Conservation (phyloP, 106 monocot genomes). For the Dendrobium huoshanense region DNA sequence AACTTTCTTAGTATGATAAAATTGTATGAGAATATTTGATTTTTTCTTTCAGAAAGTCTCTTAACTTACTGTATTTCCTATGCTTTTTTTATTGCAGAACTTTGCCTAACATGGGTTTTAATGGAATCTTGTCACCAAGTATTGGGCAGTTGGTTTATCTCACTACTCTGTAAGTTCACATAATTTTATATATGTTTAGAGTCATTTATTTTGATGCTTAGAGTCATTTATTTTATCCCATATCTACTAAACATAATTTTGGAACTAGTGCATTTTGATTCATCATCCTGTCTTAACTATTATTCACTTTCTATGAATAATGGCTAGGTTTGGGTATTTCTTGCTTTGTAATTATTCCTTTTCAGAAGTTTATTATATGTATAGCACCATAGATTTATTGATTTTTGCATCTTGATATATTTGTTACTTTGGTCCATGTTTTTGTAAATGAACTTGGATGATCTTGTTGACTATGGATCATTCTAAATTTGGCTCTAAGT, state of each 20-base stretch:
- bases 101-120: too few species aligned
- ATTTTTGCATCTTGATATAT: background rate
- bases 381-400: background rate
- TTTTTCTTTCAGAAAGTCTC: background rate
- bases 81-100: constrained; percentile 36
- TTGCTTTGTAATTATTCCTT: background rate
- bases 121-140: constrained; percentile 63
- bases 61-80: background rate
- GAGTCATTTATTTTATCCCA: background rate
- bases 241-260: background rate
- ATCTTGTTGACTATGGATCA: background rate
- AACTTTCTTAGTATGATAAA: background rate
- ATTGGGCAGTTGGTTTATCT: constrained; percentile 58
- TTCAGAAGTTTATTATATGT: background rate
- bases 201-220: too few species aligned
- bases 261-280: background rate
- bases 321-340: background rate
- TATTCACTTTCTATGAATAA: background rate
- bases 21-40: background rate
- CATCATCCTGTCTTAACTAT: background rate
- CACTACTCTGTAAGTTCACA: constrained; percentile 45
- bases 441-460: background rate
- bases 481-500: too few species aligned
- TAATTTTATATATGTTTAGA: background rate
- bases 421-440: background rate